Base-by-base conservation (phyloP, 257 asterid genomes). In the Solanum dulcamara region DNA sequence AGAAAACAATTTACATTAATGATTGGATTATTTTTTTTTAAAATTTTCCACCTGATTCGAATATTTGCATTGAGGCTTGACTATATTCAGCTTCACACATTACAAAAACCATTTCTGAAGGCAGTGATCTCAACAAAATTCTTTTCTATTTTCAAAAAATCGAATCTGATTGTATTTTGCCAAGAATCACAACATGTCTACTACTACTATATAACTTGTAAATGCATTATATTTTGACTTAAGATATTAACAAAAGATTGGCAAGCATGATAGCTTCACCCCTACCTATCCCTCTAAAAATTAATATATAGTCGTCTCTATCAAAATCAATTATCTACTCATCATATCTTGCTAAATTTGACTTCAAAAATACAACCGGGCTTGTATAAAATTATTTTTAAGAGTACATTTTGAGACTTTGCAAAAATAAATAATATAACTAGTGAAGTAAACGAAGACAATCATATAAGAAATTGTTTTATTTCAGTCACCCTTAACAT, bases 41-140 rank as follows among this genome's bases (percentile, higher is more conserved):
- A 12, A 26, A 26, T 11, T 12, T 60, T 24, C 4, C 30, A 26
- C 32, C 0, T 60, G 2, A 0, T 0, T 60, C 2, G 0, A 0
- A 24, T 62, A 62, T 15, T 13, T 4, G 2, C 6, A 26, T 64
- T 2, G 0, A 0, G 3, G 5, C 12, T 14, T 6, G 7, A 13
- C 0, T 64, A 64, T 64, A 30, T 64, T 8, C 1, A 2, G 14
- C 1, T 28, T 64, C 5, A 0, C n/a, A 1, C 0, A 2, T 64
- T 26, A 0, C 22, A 15, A 5, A 11, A 8, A 2, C 14, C 11
- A 64, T 64, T 64, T 64, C 3, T 64, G 0, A 12, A 64, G 30
- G 5, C 38, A 0, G 28, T 1, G 3, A 37, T 62, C 37, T 12
- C 4, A 1, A 62, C 17, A 6, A 60, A 6, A 2, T 60, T 24